Base-by-base conservation (phyloP, 148 eudicot genomes). In the Diospyros kaki region DNA sequence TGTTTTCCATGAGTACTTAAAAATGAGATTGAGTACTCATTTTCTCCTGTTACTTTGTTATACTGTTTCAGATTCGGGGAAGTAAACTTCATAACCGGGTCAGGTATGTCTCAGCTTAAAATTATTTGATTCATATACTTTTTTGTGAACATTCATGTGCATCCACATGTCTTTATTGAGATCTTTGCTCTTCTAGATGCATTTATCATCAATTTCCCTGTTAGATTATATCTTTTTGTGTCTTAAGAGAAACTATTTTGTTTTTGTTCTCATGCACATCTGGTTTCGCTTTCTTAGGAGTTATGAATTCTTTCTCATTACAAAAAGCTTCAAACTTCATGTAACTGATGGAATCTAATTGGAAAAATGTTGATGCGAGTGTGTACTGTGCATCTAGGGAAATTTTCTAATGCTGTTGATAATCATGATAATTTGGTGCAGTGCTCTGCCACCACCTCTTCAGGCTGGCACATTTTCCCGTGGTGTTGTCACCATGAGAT, bases 371-470 rank as follows among this genome's bases (percentile, higher is more conserved):
- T 28, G 28, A 28, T 28, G 28, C 28, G 28, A 10, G 48, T 74
- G 59, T 61, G 6, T 38, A 2, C 0, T 51, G n/a, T 41, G 51
- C 11, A 38, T 43, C 17, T 41, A 51, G 11, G 39, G 17, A 51
- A 50, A 48, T 46, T 3, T 48, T 63, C 0, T 51, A 63, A 50
- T 52, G 15, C 15, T 4, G 8, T 61, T 43, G 44, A 52, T 12
- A 42, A 63, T 77, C 14, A 58, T 48, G 45, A 70, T 69, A 17
- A 76, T 81, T 14, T 72, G 83, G 48, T 87, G 65, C 89, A 95
- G 98, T 86, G 97, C 98, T 65, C 88, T 93, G 84, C 98, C 98
- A 46, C 98, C 98, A 42, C 98, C 98, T 41, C 94, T 92, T 75
- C 97, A 95, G 86, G 98, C 98, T 52, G 98, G 91, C 73, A 84